A percentile compares a stretch with the other conserved stretches of the same genome.
phyloP scores from a whole-genome alignment of 2,329 filamentous ascomycete genomes.

The Fusarium keratoplasticum region DNA sequence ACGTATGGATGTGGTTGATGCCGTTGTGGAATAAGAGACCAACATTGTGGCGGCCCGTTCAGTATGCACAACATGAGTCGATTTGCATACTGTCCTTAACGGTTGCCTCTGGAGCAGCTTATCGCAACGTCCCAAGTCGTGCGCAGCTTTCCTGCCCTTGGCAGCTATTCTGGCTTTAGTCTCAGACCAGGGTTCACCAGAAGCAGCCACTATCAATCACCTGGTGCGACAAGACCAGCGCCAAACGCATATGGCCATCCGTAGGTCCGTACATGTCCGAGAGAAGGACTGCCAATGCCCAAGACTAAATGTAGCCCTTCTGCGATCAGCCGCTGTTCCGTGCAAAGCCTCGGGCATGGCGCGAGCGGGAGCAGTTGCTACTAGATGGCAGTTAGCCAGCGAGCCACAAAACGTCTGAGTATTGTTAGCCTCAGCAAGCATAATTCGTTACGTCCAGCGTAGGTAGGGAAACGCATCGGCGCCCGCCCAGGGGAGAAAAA shows the following conservation, averaged over 20 bases:
- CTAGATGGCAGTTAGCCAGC: no score
- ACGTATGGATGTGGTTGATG: neutral
- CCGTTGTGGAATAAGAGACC: neutral
- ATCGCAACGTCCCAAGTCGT: neutral
- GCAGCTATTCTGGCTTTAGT: neutral
- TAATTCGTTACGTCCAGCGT: no score
- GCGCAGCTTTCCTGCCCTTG: neutral
- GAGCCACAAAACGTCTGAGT: no score
- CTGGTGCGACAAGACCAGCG: neutral
- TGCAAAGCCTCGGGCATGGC: neutral
- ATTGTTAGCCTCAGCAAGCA: no score
- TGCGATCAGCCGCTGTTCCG: neutral
- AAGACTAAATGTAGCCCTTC: neutral
- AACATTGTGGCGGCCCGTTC: neutral
- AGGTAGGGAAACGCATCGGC: no score
- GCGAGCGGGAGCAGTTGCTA: neutral
- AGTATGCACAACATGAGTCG: no score
- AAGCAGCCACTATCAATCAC: neutral
- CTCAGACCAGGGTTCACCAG: neutral
- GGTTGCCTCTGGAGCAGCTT: neutral
- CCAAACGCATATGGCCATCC: no score
- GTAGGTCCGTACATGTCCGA: no score
- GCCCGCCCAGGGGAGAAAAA: no score
- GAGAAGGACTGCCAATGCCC: neutral
- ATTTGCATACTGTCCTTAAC: neutral